Evolutionary conservation across 2,329 filamentous ascomycete genomes (phyloP), one percentile per base, ranked within the genome.

Genomic region (Penicillium psychrosexuale): DNA sequence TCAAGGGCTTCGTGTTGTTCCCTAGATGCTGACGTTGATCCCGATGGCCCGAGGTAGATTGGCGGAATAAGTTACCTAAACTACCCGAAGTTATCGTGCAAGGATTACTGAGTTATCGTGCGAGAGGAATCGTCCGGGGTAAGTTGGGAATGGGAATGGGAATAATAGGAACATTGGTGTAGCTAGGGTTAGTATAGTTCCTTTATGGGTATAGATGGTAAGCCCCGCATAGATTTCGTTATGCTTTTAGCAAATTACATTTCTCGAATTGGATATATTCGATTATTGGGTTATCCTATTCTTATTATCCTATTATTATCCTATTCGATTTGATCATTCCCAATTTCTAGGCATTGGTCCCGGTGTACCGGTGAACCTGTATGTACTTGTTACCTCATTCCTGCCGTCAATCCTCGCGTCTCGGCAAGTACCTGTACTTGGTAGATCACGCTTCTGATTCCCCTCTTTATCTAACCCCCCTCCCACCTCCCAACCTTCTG

Each of bases 311-410:
- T 33, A n/a, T 24, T 17, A 42, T 47, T 46, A 52, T 52, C 46
- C 33, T 37, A 51, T 52, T 52, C 43, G 33, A 52, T 52, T 52
- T 37, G 42, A 52, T 52, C 43, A 52, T 47, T 47, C 15, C 4
- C 19, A 34, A 36, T 30, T 49, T 37, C 40, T 51, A 53, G 47
- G 39, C 15, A 42, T 38, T 30, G 36, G 17, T 12, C 47, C 56
- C 63, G 63, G 63, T 65, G 64, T 63, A 47, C 64, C 64, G 64
- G 64, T 66, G 64, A 66, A 60, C 56, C 53, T 46, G 47, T 46
- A 53, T 47, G 56, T 62, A 58, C 52, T 11, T 37, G 59, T 63
- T 66, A 64, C 62, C 60, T 66, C 63, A 65, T 63, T 46, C 38
- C 57, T 49, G 44, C 28, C 60, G 58, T 65, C 59, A 63, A 31